Evolutionary conservation across 2,329 filamentous ascomycete species (phyloP), one percentile per base, ranked within the genome.

Genomic region (Pseudogymnoascus sp.): DNA sequence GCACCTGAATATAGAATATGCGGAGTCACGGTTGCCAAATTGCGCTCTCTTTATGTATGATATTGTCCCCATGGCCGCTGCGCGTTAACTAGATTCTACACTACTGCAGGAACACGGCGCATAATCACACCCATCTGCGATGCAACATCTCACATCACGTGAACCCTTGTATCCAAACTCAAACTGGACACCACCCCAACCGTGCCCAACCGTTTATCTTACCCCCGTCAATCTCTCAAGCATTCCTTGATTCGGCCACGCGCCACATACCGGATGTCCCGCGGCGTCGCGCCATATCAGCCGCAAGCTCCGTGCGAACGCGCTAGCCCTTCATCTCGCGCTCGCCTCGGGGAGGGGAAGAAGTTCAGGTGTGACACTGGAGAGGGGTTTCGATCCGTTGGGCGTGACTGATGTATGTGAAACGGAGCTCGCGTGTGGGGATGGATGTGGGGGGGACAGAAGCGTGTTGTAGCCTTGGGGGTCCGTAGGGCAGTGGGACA

Each of bases 311-410:
- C 16, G 18, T 6, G 50, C n/a, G 18, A 16, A 18, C 50, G 11
- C 50, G 28, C 50, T 56, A 56, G 25, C 28, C 50, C 50, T 56
- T 56, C 50, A 56, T 56, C 50, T 56, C 50, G 50, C 50, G 28
- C 28, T 34, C 50, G 34, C 50, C 16, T 56, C 28, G 46, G 16
- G 25, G 25, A 34, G 25, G n/a, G 46, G 28, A 3, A 10, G 14
- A 11, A 12, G n/a, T 56, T 18, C 25, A 34, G n/a, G 50, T 34
- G n/a, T 14, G 16, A 34, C 10, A 16, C 8, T 34, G 5, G 28
- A 56, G 50, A 56, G 46, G n/a, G 25, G n/a, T 28, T 53, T 34
- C 8, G 18, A 16, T 34, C 25, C 2, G 46, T 56, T 56, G 16
- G 28, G 50, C 28, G 50, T 18, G 25, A 34, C 50, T 34, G 28